phyloP scores from a whole-genome alignment of 768 basidiomycete species.

The Postia placenta region DNA sequence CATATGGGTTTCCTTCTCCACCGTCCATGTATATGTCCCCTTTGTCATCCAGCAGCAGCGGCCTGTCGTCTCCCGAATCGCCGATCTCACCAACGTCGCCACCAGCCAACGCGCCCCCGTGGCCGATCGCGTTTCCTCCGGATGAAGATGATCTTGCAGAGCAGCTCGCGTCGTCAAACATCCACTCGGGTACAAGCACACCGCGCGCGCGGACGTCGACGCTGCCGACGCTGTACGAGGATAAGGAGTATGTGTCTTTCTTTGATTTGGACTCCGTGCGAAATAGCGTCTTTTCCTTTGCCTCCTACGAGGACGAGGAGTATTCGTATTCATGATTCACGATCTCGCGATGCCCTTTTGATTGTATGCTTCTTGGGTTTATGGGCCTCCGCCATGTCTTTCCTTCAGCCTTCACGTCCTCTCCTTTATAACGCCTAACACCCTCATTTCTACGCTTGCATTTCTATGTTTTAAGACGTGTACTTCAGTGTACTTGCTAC shows the following conservation, averaged over 20 bases:
- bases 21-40: background rate
- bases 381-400: background rate
- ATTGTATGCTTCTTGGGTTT: no score
- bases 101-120: slow-evolving; percentile 5
- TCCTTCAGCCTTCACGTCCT: background rate
- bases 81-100: background rate
- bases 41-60: background rate
- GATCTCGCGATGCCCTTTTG: no score
- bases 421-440: background rate
- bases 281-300: background rate
- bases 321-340: background rate
- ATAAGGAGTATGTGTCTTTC: slow-evolving; percentile 22
- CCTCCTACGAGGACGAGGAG: background rate
- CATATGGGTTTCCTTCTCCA: no score
- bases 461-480: background rate
- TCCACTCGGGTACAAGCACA: background rate
- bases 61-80: background rate
- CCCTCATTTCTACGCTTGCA: background rate
- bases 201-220: slow-evolving; percentile 13
- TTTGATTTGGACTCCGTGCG: slow-evolving; percentile 14
- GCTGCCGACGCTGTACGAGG: slow-evolving; percentile 17
- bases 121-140: background rate
- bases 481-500: background rate
- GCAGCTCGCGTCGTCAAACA: background rate
- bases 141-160: background rate